Evolutionary conservation across 2,329 filamentous ascomycete species (phyloP).

Genomic region (Penicillium sclerotiorum): DNA sequence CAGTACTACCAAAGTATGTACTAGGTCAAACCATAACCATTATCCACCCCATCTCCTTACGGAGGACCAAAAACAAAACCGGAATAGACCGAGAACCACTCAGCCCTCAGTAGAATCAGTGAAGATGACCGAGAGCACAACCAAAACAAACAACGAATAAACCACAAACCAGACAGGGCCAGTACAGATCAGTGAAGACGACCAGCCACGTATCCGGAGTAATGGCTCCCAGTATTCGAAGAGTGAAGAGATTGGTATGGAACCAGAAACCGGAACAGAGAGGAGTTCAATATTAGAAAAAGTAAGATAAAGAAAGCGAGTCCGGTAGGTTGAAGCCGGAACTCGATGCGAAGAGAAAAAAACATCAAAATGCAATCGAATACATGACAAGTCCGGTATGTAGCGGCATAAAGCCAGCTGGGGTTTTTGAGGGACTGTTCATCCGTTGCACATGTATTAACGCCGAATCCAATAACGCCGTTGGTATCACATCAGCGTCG

Average conservation of each 20-base stretch:
- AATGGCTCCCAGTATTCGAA: neutral
- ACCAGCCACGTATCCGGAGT: constrained; percentile 22
- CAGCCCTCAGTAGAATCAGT: constrained; percentile 34
- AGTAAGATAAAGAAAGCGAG: constrained; percentile 12
- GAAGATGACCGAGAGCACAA: constrained; percentile 32
- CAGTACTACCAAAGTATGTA: too few relatives aligned
- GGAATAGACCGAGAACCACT: constrained; percentile 2
- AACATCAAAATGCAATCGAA: constrained; percentile 10
- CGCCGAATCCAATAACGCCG: constrained; percentile 6
- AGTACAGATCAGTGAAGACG: constrained; percentile 43
- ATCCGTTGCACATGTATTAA: too few relatives aligned
- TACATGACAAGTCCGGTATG: neutral
- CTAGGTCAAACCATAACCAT: too few relatives aligned
- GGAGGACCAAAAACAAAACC: neutral
- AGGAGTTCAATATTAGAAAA: constrained; percentile 18
- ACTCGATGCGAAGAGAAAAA: constrained; percentile 14
- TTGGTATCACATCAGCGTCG: constrained; percentile 3
- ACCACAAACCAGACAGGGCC: constrained; percentile 11
- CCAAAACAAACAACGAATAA: constrained; percentile 9
- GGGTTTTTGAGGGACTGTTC: neutral
- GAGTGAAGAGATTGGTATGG: neutral
- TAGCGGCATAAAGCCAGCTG: neutral
- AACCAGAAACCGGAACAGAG: neutral
- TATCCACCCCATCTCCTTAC: neutral
- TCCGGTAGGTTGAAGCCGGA: constrained; percentile 15